Evolutionary conservation across 2,329 filamentous ascomycete genomes (phyloP).

Genomic region (Neurospora crassa): DNA sequence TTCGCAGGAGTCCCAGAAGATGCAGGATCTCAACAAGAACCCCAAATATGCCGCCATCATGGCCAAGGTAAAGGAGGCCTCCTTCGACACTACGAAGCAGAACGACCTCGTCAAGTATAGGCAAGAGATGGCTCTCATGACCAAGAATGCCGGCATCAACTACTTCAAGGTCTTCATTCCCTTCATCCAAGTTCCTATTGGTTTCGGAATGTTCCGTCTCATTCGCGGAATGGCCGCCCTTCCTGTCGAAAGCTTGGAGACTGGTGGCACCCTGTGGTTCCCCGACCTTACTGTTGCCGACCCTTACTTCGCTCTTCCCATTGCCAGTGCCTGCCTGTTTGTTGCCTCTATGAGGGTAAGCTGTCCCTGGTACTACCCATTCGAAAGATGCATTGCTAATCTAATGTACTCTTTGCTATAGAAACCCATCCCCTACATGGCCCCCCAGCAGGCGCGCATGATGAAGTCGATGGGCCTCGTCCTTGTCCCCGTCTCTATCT

Average conservation of each 20-base stretch:
- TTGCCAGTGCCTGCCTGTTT: slow-evolving; percentile 46
- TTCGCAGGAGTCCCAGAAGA: slow-evolving; percentile 51
- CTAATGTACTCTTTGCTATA: slow-evolving; percentile 3
- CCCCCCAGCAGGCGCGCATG: slow-evolving; percentile 21
- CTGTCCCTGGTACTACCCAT: slow-evolving; percentile 5
- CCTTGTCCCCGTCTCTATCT: slow-evolving; percentile 22
- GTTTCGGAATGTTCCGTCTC: slow-evolving; percentile 72
- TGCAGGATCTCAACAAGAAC: slow-evolving; percentile 46
- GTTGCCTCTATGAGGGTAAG: slow-evolving; percentile 49
- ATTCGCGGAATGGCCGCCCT: slow-evolving; percentile 64
- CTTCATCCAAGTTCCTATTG: slow-evolving; percentile 54
- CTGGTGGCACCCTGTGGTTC: slow-evolving; percentile 69
- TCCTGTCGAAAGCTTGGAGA: slow-evolving; percentile 70
- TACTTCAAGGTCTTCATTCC: slow-evolving; percentile 41
- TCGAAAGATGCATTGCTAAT: neutral
- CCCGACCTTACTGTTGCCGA: slow-evolving; percentile 66
- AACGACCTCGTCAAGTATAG: slow-evolving; percentile 34
- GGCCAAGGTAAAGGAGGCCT: slow-evolving; percentile 39
- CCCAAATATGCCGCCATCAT: slow-evolving; percentile 44
- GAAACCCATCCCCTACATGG: slow-evolving; percentile 26
- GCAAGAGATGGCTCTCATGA: slow-evolving; percentile 39
- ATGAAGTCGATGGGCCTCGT: slow-evolving; percentile 26
- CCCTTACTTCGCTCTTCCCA: slow-evolving; percentile 67
- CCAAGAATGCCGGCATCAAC: slow-evolving; percentile 45
- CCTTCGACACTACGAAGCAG: slow-evolving; percentile 33